These are phyloP conservation scores for Candida tropicalis DNA, from an alignment of 1,139 yeast genomes.

Conservation along the genomic window DNA sequence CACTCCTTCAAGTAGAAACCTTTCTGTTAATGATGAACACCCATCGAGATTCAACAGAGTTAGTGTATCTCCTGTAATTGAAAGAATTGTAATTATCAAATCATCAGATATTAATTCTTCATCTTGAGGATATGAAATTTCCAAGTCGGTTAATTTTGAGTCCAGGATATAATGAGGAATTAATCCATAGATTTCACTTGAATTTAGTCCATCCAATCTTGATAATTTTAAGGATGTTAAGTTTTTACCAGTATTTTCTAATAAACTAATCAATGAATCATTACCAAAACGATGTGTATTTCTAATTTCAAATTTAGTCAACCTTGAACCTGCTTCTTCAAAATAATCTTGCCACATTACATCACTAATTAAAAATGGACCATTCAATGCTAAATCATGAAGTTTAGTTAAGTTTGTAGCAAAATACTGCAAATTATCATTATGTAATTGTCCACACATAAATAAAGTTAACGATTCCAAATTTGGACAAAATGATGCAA, in stretches of 20 bases:
- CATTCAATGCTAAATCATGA: conserved; percentile 64
- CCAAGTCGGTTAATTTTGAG: conserved; percentile 55
- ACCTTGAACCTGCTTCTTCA: conserved; percentile 36
- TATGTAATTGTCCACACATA: conserved; percentile 93
- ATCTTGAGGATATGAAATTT: conserved; percentile 66
- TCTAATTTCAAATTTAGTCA: conserved; percentile 56
- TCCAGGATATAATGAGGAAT: conserved; percentile 61
- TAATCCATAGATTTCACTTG: conserved; percentile 59
- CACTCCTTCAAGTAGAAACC: conserved; percentile 59
- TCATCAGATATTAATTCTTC: conserved; percentile 75
- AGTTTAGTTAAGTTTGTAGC: conserved; percentile 60
- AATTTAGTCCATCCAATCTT: conserved; percentile 70
- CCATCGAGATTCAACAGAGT: conserved; percentile 66
- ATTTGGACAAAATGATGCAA: conserved; percentile 81
- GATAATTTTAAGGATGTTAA: conserved; percentile 55
- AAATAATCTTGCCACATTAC: conserved; percentile 77
- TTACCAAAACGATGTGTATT: conserved; percentile 85
- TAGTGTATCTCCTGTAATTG: conserved; percentile 64
- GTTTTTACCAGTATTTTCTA: conserved; percentile 62
- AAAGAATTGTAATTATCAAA: conserved; percentile 61
- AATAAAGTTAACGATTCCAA: conserved; percentile 65
- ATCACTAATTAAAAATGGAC: conserved; percentile 83
- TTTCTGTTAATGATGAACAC: conserved; percentile 71
- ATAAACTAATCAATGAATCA: conserved; percentile 61
- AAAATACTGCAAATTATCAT: conserved; percentile 68